Conservation (phyloP, 2,329 filamentous ascomycete species). For the Sclerotinia trifoliorum region DNA sequence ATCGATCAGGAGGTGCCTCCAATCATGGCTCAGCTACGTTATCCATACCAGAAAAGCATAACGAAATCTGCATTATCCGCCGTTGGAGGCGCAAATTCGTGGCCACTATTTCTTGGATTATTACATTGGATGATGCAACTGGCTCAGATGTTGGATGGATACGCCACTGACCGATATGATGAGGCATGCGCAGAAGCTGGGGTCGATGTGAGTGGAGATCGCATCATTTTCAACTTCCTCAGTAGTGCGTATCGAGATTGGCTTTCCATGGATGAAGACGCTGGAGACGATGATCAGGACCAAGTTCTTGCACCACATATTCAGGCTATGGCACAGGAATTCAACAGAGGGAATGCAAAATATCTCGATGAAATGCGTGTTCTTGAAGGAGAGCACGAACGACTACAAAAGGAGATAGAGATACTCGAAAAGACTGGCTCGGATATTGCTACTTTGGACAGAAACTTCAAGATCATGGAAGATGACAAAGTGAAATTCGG, state of each 20-base stretch:
- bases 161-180: constrained; percentile 75
- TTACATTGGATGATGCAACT: constrained; percentile 99
- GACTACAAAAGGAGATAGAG: constrained; percentile 80
- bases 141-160: constrained; percentile 88
- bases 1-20: constrained; percentile 95
- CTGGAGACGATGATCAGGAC: constrained; percentile 79
- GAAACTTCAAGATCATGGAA: constrained; percentile 89
- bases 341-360: constrained; percentile 79
- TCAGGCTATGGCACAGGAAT: constrained; percentile 81
- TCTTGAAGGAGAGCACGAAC: constrained; percentile 81
- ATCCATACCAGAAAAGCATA: constrained; percentile 92
- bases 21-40: constrained; percentile 87
- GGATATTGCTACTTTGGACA: constrained; percentile 78
- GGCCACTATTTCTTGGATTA: constrained; percentile 89
- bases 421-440: constrained; percentile 85
- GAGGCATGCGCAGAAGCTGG: constrained; percentile 86
- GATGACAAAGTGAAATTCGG: constrained; percentile 95
- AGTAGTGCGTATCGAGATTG: constrained; percentile 89
- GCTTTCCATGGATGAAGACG: constrained; percentile 88
- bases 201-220: constrained; percentile 82
- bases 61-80: constrained; percentile 95
- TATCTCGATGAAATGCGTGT: constrained; percentile 81
- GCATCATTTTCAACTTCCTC: constrained; percentile 92
- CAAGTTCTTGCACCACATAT: constrained; percentile 79
- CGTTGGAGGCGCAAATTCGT: constrained; percentile 87